Base-by-base conservation (phyloP, 2,329 filamentous ascomycete species). In the Aureobasidium sp. region DNA sequence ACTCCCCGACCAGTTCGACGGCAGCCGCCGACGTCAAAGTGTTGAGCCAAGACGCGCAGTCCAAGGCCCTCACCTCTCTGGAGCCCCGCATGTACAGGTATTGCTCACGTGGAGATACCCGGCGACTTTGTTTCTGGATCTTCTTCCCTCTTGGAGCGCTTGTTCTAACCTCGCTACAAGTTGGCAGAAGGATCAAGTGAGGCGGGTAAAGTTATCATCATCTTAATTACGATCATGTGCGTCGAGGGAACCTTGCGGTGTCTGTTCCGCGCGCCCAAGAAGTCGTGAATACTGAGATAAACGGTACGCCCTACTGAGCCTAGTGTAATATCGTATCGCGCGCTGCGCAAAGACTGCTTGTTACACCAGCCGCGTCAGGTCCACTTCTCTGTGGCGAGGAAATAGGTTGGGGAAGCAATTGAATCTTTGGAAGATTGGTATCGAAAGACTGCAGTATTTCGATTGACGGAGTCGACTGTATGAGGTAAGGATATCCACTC, bases 1-100 rank as follows among this genome's bases (percentile, higher is more conserved):
- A 29, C n/a, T 21, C 40, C 41, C 41, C 41, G 41, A 24, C 17
- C 27, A 16, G 41, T 45, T 45, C 19, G 41, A 34, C 44, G 32
- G 32, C 45, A 39, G 34, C 45, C 34, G 45, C 45, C 34, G 45
- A 39, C 45, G 45, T 49, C 45, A 49, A 39, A 49, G 11, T 39
- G 22, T 29, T 34, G 24, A 14, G 45, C 45, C 45, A 49, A 38
- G 45, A 11, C 34, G 34, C 34, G 6, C 22, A 22, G 29, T 12
- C 30, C n/a, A 21, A 30, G 16, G 19, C 34, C 10, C n/a, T 8
- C 41, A 34, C 6, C 12, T 45, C 14, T 34, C 16, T 39, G 34
- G 34, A 38, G 45, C 45, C 45, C 45, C 45, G 45, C 45, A 49
- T 12, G n/a, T 37, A 8, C 11, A 30, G 6, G 32, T 35, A 14